Base-by-base conservation (phyloP, 768 basidiomycete species). In the Mycena galericulata region DNA sequence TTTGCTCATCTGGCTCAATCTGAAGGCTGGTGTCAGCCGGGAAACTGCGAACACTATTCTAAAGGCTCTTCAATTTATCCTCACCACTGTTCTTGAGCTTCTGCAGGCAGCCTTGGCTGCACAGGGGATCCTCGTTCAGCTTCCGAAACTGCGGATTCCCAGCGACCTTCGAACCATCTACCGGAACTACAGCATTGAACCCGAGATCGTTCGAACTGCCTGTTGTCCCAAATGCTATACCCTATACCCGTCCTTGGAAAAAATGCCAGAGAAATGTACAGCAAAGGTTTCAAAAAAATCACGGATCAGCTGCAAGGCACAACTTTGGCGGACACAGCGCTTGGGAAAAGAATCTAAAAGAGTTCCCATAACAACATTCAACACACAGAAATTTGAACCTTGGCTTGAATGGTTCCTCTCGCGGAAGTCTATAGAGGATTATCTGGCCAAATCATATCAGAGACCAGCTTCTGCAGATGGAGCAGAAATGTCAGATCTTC, bases 191-290 rank as follows among this genome's bases (percentile, higher is more conserved):
- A 45, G 18, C 29, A 55, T 1, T 27, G 57, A 70, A 50, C 63
- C 69, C 24, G 54, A 61, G 30, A 55, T 70, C 34, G 7, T 49
- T 26, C 58, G 69, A 22, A 70, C 69, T 15, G 43, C 64, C 9
- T 65, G 63, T 30, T 66, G 63, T 65, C 68, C 68, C 20, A 64
- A 65, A 41, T 69, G 68, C 36, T 69, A 43, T 34, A 64, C 53
- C 10, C 53, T 65, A 36, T 65, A 70, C 29, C 64, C 63, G 7
- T 60, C 63, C 0, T 49, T 69, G 38, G 41, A 26, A 34, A 45
- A 45, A 18, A 63, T 64, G 38, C 68, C 68, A 10, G 68, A 69
- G 22, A 36, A 10, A 22, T 69, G 68, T 34, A 59, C 62, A 46
- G 54, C 62, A 27, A 69, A 51, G 51, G 49, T 63, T 46, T 69